Evolutionary conservation across 177 flowering plant species (phyloP).

Genomic region (Telopea speciosissima): DNA sequence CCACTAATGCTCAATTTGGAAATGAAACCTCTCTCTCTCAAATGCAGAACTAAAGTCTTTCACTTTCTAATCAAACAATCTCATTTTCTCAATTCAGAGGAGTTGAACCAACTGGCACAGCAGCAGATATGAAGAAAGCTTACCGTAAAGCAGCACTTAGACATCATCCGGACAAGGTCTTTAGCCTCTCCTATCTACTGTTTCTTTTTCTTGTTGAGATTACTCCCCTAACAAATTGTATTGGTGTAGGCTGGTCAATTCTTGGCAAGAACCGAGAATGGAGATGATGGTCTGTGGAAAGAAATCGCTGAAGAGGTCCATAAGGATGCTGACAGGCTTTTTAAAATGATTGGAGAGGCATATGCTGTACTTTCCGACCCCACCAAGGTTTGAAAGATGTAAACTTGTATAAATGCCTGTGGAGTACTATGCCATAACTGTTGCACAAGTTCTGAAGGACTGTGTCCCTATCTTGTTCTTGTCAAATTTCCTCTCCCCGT

Average conservation of each 20-base stretch:
- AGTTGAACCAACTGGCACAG: conserved; percentile 50
- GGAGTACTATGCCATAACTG: neutral
- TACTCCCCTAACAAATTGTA: conserved; percentile 5
- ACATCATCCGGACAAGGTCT: conserved; percentile 99
- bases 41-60: neutral
- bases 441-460: neutral
- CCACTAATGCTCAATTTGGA: neutral
- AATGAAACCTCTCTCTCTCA: neutral
- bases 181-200: neutral
- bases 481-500: neutral
- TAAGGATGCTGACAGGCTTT: conserved; percentile 87
- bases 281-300: conserved; percentile 79
- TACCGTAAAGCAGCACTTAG: conserved; percentile 90
- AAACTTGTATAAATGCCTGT: neutral
- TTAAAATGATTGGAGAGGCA: conserved; percentile 96
- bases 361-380: conserved; percentile 87
- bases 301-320: conserved; percentile 67
- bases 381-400: conserved; percentile 45
- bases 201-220: neutral
- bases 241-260: conserved; percentile 67
- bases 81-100: conserved; percentile 51
- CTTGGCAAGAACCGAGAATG: conserved; percentile 68
- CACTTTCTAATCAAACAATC: neutral
- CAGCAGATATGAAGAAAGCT: conserved; percentile 82
- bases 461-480: neutral